Conservation (phyloP, 495 filamentous ascomycete species). For the Penicillium chermesinum region DNA sequence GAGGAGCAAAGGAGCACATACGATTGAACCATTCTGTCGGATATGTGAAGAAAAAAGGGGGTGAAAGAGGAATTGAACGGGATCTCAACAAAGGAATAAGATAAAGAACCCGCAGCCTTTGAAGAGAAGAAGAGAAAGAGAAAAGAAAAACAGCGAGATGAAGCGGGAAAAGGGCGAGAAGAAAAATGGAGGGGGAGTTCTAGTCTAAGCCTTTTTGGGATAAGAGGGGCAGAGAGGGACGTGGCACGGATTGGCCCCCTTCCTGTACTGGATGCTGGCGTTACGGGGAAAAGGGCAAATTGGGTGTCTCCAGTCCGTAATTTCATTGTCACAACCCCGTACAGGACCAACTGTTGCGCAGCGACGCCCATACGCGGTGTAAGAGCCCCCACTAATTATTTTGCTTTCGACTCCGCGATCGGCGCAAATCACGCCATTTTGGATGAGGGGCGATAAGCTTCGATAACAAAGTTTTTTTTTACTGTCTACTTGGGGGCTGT, state of each 20-base stretch:
- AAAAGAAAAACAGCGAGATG: slow-evolving; percentile 3
- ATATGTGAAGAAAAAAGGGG: slow-evolving; percentile 23
- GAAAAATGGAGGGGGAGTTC: slow-evolving; percentile 27
- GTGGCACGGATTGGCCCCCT: neutral
- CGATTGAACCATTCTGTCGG: slow-evolving; percentile 77
- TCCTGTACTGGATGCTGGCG: too few species aligned
- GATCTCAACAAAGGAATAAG: slow-evolving; percentile 16
- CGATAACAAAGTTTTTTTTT: neutral
- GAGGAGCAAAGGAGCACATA: slow-evolving; percentile 27
- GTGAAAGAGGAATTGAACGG: slow-evolving; percentile 17
- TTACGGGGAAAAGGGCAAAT: neutral
- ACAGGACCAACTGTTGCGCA: too few species aligned
- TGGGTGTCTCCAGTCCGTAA: neutral
- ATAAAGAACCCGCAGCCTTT: slow-evolving; percentile 23
- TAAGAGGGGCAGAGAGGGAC: slow-evolving; percentile 21
- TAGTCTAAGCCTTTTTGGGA: slow-evolving; percentile 19
- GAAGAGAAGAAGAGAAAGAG: slow-evolving; percentile 18
- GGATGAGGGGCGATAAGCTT: slow-evolving; percentile 11
- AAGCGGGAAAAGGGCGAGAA: slow-evolving; percentile 20
- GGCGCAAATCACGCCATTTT: slow-evolving; percentile 22
- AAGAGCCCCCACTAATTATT: neutral
- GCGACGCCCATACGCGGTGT: too few species aligned
- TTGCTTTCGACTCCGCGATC: slow-evolving; percentile 12
- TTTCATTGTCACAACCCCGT: neutral
- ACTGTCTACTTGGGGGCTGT: neutral